Evolutionary conservation across 805 yeast species (phyloP).

Genomic region (Vanderwaltozyma verrucispora): DNA sequence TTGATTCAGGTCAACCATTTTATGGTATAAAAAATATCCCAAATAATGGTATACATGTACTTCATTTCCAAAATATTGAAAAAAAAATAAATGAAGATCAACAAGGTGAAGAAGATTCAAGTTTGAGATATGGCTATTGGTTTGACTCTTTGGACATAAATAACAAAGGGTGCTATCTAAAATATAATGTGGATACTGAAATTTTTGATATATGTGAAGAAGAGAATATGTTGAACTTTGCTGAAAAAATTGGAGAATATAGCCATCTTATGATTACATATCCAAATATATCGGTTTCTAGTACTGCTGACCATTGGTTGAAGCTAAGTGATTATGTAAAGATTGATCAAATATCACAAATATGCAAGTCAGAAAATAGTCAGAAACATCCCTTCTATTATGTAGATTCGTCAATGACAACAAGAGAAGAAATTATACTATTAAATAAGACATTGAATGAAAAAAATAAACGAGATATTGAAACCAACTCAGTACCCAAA

Average conservation of each 20-base stretch:
- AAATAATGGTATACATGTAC: slow-evolving; percentile 13
- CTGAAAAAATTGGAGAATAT: slow-evolving; percentile 4
- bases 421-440: slow-evolving; percentile 15
- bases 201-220: slow-evolving; percentile 8
- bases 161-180: slow-evolving; percentile 3
- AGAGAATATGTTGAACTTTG: not conserved
- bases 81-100: not conserved
- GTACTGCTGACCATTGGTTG: slow-evolving; percentile 11
- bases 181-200: slow-evolving; percentile 10
- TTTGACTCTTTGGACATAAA: slow-evolving; percentile 4
- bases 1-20: slow-evolving; percentile 15
- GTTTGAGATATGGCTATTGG: slow-evolving; percentile 27
- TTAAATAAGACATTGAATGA: slow-evolving; percentile 8
- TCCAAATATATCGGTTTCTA: slow-evolving; percentile 11
- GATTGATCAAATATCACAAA: slow-evolving; percentile 5
- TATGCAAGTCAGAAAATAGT: slow-evolving; percentile 1
- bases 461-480: not conserved
- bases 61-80: slow-evolving; percentile 16
- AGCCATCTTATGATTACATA: slow-evolving; percentile 11
- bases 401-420: slow-evolving; percentile 25
- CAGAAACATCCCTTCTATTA: slow-evolving; percentile 6
- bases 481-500: slow-evolving; percentile 1
- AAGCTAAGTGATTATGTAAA: slow-evolving; percentile 7
- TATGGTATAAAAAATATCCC: slow-evolving; percentile 22
- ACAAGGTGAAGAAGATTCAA: slow-evolving; percentile 4